Percentiles rank a stretch among this genome's conserved stretches.
Evolutionary conservation across 1,139 yeast genomes (phyloP).

Genomic region (Blastobotrys proliferans): DNA sequence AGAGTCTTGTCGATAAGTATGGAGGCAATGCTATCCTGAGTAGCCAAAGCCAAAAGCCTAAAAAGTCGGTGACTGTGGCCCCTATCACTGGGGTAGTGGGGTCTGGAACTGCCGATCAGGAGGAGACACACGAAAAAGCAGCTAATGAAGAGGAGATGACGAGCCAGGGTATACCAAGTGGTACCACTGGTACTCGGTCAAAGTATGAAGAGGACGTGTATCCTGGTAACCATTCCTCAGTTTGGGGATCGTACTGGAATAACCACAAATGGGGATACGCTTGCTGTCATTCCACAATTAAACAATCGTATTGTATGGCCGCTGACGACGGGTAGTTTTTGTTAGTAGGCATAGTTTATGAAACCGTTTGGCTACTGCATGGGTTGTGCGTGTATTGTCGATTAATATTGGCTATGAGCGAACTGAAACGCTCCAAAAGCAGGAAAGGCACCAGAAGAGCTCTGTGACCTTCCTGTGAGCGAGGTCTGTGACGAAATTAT

Average conservation of each 20-base stretch:
- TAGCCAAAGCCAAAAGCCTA: background rate
- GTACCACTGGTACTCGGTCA: slow-evolving; percentile 20
- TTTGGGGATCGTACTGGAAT: slow-evolving; percentile 49
- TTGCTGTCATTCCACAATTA: slow-evolving; percentile 43
- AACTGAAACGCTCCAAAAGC: no score
- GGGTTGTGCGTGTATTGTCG: no score
- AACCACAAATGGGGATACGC: slow-evolving; percentile 48
- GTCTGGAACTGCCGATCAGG: background rate
- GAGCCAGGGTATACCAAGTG: no score
- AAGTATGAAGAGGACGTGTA: slow-evolving; percentile 40
- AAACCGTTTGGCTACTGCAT: no score
- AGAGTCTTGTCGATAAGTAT: no score
- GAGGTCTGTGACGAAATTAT: no score
- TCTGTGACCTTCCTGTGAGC: no score
- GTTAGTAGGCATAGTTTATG: no score
- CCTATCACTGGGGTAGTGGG: background rate
- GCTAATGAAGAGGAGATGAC: background rate
- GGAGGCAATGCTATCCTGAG: slow-evolving; percentile 34
- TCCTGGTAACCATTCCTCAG: slow-evolving; percentile 40
- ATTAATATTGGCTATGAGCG: no score
- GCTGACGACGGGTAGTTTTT: no score
- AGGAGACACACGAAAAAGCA: background rate
- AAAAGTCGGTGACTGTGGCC: background rate
- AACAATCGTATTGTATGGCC: slow-evolving; percentile 34
- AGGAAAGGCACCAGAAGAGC: no score